phyloP scores from a whole-genome alignment of 202 grass and related monocot genomes.

The Eragrostis tef region DNA sequence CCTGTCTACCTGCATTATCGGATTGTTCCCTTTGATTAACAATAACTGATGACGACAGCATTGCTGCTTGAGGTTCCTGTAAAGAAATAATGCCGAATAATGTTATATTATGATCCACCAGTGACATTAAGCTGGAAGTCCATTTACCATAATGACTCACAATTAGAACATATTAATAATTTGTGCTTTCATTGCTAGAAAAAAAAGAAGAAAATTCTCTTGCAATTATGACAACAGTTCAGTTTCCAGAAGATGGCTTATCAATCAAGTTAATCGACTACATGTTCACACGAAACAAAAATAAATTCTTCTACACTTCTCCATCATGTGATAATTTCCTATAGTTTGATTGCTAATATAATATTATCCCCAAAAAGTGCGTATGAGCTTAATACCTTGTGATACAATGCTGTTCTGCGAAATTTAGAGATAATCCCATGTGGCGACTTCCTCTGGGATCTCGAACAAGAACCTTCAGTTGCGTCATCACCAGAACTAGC shows the following conservation, averaged over 20 bases:
- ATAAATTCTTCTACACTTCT: background rate
- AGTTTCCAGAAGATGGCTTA: slow-evolving; percentile 1
- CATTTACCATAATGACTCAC: slow-evolving; percentile 2
- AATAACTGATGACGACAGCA: slow-evolving; percentile 26
- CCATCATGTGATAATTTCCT: slow-evolving; percentile 25
- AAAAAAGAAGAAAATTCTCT: background rate
- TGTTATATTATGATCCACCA: background rate
- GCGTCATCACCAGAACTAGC: slow-evolving; percentile 29
- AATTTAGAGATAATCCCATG: slow-evolving; percentile 24
- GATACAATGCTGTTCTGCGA: slow-evolving; percentile 15
- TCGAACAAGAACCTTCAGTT: slow-evolving; percentile 40
- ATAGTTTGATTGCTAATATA: background rate
- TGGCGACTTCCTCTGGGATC: too few relatives aligned
- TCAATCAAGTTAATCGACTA: slow-evolving; percentile 22
- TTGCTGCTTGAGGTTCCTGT: slow-evolving; percentile 52
- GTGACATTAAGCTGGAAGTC: slow-evolving; percentile 18
- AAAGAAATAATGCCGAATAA: slow-evolving; percentile 33
- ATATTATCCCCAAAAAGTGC: background rate
- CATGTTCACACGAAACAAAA: slow-evolving; percentile 6
- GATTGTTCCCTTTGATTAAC: slow-evolving; percentile 30
- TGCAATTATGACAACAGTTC: background rate
- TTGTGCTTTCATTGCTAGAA: slow-evolving; percentile 8
- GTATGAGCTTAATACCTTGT: slow-evolving; percentile 44
- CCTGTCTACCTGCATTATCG: slow-evolving; percentile 25
- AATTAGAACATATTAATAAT: slow-evolving; percentile 14